Evolutionary conservation across 2,329 filamentous ascomycete species (phyloP), one percentile per base, ranked within the genome.

Genomic region (Bipolaris gigantea): DNA sequence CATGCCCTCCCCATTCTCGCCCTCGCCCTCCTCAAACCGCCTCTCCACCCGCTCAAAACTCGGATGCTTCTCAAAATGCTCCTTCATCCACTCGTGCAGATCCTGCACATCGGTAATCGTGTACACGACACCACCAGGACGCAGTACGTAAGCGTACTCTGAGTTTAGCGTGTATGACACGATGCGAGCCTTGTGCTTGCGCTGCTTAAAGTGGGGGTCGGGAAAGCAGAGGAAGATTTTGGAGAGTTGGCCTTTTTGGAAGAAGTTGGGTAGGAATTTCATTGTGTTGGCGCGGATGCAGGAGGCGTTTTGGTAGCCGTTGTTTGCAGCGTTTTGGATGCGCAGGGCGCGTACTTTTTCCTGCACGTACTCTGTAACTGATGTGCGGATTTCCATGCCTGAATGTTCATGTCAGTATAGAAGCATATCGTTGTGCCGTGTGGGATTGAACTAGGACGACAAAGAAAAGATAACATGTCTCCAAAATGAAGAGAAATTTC

Each of bases 211-310:
- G 76, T 99, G 94, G 55, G 94, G 94, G 70, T 99, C 94, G 0
- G 94, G 94, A 72, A 99, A 99, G 79, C 94, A 99, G 66, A 99
- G 89, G 75, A 99, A 99, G 71, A 97, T 90, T 72, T 95, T 95
- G 59, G 83, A 84, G 13, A 99, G 84, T 72, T 97, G 92, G 13
- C 78, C 81, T 67, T 87, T 89, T 50, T 77, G 79, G 80, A 99
- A 97, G 81, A 97, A 96, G 72, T 99, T 97, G 58, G 95, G 93
- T n/a, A 99, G 80, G 75, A 97, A 99, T 74, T 99, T 99, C 94
- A 99, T 99, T 5, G 91, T 90, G 78, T 99, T 99, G 62, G 90
- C 90, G 58, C 94, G 88, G 43, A 99, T 80, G 71, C 91, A 95
- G 32, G 89, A 87, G 49, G 93, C 88, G 73, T 99, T 99, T 70